phyloP scores from a whole-genome alignment of 768 basidiomycete genomes.

The Galerina sulciceps region DNA sequence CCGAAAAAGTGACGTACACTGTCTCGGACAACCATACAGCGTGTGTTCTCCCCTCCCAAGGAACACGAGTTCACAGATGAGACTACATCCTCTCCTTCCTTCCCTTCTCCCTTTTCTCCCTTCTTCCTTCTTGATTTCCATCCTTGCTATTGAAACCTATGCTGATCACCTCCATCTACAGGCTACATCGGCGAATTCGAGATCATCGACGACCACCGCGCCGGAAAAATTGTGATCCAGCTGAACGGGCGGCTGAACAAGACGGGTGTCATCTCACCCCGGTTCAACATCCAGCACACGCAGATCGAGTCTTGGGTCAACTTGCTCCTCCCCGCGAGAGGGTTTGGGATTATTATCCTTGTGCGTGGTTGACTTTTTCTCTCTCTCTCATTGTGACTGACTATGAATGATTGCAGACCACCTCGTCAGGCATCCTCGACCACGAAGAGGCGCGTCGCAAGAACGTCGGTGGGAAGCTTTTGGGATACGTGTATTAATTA shows the following conservation, averaged over 20 bases:
- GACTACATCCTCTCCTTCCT: slow-evolving; percentile 42
- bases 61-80: slow-evolving; percentile 61
- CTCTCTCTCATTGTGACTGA: not conserved
- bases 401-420: slow-evolving; percentile 61
- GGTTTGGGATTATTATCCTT: slow-evolving; percentile 95
- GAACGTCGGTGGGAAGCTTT: slow-evolving; percentile 94
- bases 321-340: slow-evolving; percentile 93
- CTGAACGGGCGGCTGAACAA: slow-evolving; percentile 99
- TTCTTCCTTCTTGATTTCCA: not conserved
- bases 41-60: slow-evolving; percentile 35
- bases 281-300: slow-evolving; percentile 93
- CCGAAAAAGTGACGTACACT: slow-evolving; percentile 60
- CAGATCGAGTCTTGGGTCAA: slow-evolving; percentile 98
- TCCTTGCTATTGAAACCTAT: not conserved
- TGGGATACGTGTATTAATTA: slow-evolving; percentile 59
- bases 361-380: slow-evolving; percentile 45
- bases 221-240: slow-evolving; percentile 97
- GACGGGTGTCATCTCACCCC: slow-evolving; percentile 99
- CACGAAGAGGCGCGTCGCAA: slow-evolving; percentile 99
- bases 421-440: slow-evolving; percentile 97
- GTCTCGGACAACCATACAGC: slow-evolving; percentile 69
- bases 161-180: slow-evolving; percentile 31
- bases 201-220: slow-evolving; percentile 98
- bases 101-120: slow-evolving; percentile 13
- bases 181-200: slow-evolving; percentile 99